phyloP scores from a whole-genome alignment of 768 basidiomycete genomes.

The Lentinula guzmanii region DNA sequence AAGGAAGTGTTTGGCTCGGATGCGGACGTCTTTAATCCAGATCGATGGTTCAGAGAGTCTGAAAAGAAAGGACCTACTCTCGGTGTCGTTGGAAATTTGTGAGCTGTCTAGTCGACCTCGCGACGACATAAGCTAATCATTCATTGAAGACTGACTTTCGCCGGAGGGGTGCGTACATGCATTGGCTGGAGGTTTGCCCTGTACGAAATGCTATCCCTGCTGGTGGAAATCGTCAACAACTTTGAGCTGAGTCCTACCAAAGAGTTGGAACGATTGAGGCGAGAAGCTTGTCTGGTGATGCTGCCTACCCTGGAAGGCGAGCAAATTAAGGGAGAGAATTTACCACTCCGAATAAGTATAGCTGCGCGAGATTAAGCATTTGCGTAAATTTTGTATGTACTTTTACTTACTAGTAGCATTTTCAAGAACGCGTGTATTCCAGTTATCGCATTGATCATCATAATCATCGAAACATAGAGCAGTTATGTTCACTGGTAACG shows the following conservation, averaged over 20 bases:
- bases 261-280: constrained; percentile 31
- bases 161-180: constrained; percentile 40
- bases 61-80: constrained; percentile 32
- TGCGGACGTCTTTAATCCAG: constrained; percentile 47
- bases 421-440: too few species aligned
- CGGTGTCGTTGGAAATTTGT: constrained; percentile 46
- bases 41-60: constrained; percentile 43
- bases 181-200: constrained; percentile 49
- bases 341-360: constrained; percentile 33
- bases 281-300: constrained; percentile 43
- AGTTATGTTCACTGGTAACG: too few species aligned
- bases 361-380: constrained; percentile 24
- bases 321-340: constrained; percentile 35
- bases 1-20: constrained; percentile 52
- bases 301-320: constrained; percentile 41
- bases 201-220: constrained; percentile 50
- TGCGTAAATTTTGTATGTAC: neutral
- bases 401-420: too few species aligned
- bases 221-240: constrained; percentile 52
- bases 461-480: too few species aligned
- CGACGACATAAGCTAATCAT: neutral
- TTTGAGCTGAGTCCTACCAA: constrained; percentile 47
- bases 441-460: too few species aligned
- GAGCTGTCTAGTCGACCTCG: constrained; percentile 7
- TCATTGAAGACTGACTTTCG: constrained; percentile 34